A percentile compares a stretch with the other conserved stretches of the same genome.
phyloP scores from a whole-genome alignment of 176 grass and related monocot genomes.

The Carex scoparia region DNA sequence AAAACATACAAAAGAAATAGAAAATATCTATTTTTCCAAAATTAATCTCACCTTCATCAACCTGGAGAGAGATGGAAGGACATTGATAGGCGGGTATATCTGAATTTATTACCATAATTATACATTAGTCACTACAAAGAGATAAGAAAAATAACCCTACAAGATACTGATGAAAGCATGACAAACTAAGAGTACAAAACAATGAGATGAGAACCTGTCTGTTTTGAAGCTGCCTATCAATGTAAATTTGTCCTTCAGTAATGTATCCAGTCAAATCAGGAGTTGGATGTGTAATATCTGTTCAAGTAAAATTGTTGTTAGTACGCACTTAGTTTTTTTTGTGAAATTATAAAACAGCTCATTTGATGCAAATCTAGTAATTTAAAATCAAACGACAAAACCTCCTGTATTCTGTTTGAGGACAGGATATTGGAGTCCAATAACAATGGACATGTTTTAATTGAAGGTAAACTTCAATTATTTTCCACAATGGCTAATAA shows the following conservation, averaged over 20 bases:
- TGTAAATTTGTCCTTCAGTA: constrained; percentile 90
- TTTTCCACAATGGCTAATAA: background rate
- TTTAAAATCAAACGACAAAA: background rate
- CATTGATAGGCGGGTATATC: constrained; percentile 99
- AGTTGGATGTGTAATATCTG: constrained; percentile 94
- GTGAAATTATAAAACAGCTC: background rate
- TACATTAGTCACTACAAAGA: constrained; percentile 15
- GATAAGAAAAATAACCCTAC: background rate
- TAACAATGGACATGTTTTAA: background rate
- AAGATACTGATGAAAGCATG: constrained; percentile 5
- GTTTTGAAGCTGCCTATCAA: constrained; percentile 83
- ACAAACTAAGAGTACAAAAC: background rate
- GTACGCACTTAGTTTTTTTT: background rate
- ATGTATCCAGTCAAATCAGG: constrained; percentile 91
- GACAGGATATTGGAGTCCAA: background rate
- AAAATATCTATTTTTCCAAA: background rate
- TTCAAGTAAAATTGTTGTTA: background rate
- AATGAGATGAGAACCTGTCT: constrained; percentile 53
- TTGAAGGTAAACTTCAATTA: background rate
- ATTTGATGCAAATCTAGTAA: background rate
- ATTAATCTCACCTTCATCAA: constrained; percentile 85
- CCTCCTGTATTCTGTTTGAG: background rate
- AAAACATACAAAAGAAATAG: background rate
- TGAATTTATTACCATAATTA: constrained; percentile 38
- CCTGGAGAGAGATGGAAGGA: constrained; percentile 89